Evolutionary conservation across 441 rosid genomes (phyloP).

Genomic region (Eruca vesicaria): DNA sequence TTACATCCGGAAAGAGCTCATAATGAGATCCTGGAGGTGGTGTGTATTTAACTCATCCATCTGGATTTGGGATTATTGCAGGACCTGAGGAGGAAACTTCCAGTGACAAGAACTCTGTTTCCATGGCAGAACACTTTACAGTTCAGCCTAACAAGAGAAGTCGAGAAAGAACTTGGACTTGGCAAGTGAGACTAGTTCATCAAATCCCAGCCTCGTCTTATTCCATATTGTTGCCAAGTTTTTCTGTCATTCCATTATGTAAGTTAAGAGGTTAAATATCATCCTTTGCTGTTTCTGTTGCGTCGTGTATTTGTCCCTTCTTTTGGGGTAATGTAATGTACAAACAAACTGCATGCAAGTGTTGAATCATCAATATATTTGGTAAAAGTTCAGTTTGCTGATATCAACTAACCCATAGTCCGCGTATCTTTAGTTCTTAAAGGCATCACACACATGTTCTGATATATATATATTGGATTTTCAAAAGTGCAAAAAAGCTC

Average conservation of each 20-base stretch:
- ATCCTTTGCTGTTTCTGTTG: background rate
- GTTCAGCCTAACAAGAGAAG: conserved; percentile 91
- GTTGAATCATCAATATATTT: background rate
- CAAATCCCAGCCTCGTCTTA: background rate
- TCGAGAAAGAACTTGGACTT: conserved; percentile 82
- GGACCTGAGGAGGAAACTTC: conserved; percentile 97
- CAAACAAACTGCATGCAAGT: background rate
- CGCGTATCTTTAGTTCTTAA: too few relatives aligned
- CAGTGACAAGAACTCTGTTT: conserved; percentile 88
- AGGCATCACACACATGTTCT: too few relatives aligned
- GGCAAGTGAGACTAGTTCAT: conserved; percentile 47
- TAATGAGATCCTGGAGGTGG: too few relatives aligned
- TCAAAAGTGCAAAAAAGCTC: conserved; percentile 14
- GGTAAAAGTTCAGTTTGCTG: too few relatives aligned
- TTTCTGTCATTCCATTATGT: background rate
- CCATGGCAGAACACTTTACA: conserved; percentile 95
- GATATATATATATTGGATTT: background rate
- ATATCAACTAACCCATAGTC: too few relatives aligned
- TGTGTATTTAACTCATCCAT: background rate
- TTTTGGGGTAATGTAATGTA: background rate
- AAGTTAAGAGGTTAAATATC: background rate
- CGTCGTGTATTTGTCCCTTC: background rate
- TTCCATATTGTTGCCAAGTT: background rate
- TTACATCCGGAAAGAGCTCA: background rate
- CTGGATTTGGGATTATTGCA: conserved; percentile 31